Evolutionary conservation across 129 eudicot species (phyloP).

Genomic region (Lonicera japonica): DNA sequence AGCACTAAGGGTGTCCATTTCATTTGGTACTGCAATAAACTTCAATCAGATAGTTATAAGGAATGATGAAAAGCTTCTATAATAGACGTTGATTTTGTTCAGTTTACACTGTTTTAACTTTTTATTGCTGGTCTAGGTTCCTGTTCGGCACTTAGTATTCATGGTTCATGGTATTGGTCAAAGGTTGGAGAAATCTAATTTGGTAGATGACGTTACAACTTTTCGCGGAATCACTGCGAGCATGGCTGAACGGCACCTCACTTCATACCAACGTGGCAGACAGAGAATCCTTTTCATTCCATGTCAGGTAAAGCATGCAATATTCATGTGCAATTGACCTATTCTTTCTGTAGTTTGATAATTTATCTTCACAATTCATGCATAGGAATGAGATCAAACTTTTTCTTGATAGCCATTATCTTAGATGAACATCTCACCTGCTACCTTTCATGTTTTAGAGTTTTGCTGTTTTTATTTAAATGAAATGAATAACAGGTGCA

Average conservation of each 20-base stretch:
- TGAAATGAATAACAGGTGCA: too few relatives aligned
- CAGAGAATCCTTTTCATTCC: slow-evolving; percentile 90
- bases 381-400: background rate
- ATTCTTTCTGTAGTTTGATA: too few relatives aligned
- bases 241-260: slow-evolving; percentile 77
- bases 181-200: slow-evolving; percentile 87
- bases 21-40: background rate
- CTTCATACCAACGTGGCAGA: slow-evolving; percentile 62
- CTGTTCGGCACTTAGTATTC: slow-evolving; percentile 87
- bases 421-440: background rate
- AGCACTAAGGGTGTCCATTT: background rate
- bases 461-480: background rate
- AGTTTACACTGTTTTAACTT: background rate
- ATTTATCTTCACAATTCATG: background rate
- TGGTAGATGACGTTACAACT: slow-evolving; percentile 81
- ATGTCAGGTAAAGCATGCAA: slow-evolving; percentile 56
- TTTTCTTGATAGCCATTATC: background rate
- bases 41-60: too few relatives aligned
- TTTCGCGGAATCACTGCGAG: slow-evolving; percentile 70
- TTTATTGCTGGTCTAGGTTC: slow-evolving; percentile 48
- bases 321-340: too few relatives aligned
- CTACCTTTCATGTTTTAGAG: background rate
- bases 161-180: slow-evolving; percentile 99
- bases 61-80: background rate
- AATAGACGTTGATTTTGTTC: background rate